Evolutionary conservation across 371 early-diverging fungal genomes (phyloP), one percentile per base, ranked within the genome.

Genomic region (Mucor velutinosus): DNA sequence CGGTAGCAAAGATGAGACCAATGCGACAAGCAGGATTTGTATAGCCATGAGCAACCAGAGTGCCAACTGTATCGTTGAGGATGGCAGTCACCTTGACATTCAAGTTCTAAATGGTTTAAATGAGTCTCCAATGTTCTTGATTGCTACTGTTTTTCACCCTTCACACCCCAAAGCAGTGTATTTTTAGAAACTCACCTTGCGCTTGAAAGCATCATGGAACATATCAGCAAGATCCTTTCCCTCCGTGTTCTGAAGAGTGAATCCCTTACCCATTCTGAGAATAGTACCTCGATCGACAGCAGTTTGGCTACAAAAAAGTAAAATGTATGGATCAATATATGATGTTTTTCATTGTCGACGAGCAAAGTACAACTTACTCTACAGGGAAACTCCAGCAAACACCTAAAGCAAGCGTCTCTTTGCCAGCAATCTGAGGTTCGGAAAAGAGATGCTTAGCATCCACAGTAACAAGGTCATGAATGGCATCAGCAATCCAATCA

Each of bases 31-130:
- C 84, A n/a, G 93, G 93, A 56, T 89, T 83, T 45, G 76, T 75
- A 84, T 94, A 95, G 10, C 92, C 93, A 64, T 94, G 90, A 57
- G 95, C 88, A 60, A 95, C 87, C 60, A 96, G 80, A 2, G 96
- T 94, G 29, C 95, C 95, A 23, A 94, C 95, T 0, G 96, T 95
- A 79, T 97, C 98, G 84, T 98, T 98, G 62, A 97, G 86, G 21
- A 97, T 83, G 15, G 97, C 96, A 41, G 89, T 86, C 55, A 96
- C 92, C 37, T 82, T 72, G 23, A 96, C 86, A 39, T 91, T 87
- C 35, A 91, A 67, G 32, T 79, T 80, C 87, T 87, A 75, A 7
- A 53, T 19, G 19, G 45, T 8, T 53, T 14, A 27, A 27, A 53
- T 53, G 19, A 25, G 27, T 19, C 23, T 25, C 11, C 27, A 33